Base-by-base conservation (phyloP, 2,329 filamentous ascomycete species). In the Rhynchosporium graminicola region DNA sequence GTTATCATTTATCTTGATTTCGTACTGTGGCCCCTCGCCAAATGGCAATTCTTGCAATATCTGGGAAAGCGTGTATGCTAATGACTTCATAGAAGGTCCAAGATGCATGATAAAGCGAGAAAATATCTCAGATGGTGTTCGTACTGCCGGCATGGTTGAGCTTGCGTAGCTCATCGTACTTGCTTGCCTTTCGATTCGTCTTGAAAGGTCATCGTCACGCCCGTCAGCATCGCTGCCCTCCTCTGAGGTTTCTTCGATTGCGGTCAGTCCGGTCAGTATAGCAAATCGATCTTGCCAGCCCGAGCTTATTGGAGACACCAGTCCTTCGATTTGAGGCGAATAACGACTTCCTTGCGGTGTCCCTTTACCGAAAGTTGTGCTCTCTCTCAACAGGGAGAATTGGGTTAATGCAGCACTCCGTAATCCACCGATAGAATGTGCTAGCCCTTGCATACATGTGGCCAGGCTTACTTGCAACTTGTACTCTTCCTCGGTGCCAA, bases 51-150 rank as follows among this genome's bases (percentile, higher is more conserved):
- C 92, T 59, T 91, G 88, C 7, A 99, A 84, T 9, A 96, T 92
- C 73, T 96, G 89, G 10, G 92, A 91, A 45, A 99, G 77, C 0
- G 95, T 98, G 70, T 90, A 95, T 2, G 92, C 91, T n/a, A 99
- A 79, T 0, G 94, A 97, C 75, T 97, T 96, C 87, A 97, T 96
- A 0, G 94, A 95, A 1, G 95, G 95, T 0, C 95, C 95, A 28
- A 99, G 80, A 68, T 95, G 86, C 26, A 84, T 81, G 63, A 99
- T 97, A 75, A 98, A 99, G 4, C 93, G 82, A 10, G 92, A 87
- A 73, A 98, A 98, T 67, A 98, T 96, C 63, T 97, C 92, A 0
- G 89, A 86, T 0, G 93, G 87, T 1, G 85, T 83, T 43, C 80
- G 80, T 62, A 86, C 83, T 0, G 76, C 71, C 3, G 77, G 76